Conservation (phyloP, 495 filamentous ascomycete species). For the Penicillium roqueforti region DNA sequence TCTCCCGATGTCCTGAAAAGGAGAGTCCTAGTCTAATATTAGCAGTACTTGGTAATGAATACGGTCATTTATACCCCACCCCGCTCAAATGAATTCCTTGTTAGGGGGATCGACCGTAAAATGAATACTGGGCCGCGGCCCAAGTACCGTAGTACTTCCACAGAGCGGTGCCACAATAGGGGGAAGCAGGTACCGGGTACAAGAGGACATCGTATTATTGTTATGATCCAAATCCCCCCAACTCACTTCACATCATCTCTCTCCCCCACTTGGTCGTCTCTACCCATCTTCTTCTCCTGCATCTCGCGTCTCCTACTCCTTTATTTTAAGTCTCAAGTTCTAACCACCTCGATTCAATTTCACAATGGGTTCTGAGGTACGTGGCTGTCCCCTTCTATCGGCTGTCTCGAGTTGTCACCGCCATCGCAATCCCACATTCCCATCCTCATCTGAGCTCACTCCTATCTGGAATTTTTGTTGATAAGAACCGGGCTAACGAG, state of each 20-base stretch:
- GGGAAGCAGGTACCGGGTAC: constrained; percentile 13
- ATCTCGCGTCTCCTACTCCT: constrained; percentile 15
- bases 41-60: background rate
- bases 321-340: constrained; percentile 14
- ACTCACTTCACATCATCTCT: constrained; percentile 19
- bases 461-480: constrained; percentile 4
- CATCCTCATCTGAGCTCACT: constrained; percentile 24
- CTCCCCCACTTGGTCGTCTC: constrained; percentile 27
- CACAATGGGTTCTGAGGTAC: constrained; percentile 50
- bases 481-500: constrained; percentile 22
- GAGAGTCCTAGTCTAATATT: background rate
- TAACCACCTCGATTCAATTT: constrained; percentile 14
- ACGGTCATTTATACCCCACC: constrained; percentile 7
- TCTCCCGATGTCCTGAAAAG: too few relatives aligned
- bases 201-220: constrained; percentile 17
- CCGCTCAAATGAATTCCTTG: constrained; percentile 9
- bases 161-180: constrained; percentile 4
- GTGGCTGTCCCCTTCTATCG: constrained; percentile 38
- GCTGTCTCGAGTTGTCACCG: constrained; percentile 34
- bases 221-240: constrained; percentile 26
- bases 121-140: constrained; percentile 9
- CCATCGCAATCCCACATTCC: constrained; percentile 30
- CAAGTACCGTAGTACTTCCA: constrained; percentile 11
- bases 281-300: constrained; percentile 29
- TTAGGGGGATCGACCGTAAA: constrained; percentile 12